phyloP scores from a whole-genome alignment of 2,329 filamentous ascomycete genomes.

The Monosporascus sp. region DNA sequence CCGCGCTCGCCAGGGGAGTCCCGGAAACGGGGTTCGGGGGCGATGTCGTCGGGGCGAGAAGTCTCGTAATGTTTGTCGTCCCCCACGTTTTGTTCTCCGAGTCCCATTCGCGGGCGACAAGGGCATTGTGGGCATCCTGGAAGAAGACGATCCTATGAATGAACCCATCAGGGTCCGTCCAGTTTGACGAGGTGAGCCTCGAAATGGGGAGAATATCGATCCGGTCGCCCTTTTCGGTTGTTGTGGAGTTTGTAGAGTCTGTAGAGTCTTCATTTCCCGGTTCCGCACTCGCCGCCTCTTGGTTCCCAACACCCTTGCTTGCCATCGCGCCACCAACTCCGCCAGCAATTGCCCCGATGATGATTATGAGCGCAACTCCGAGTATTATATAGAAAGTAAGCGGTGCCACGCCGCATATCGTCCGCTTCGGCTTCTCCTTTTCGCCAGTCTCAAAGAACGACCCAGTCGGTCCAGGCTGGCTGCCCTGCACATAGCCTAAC shows the following conservation, averaged over 20 bases:
- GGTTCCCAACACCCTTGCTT: constrained; percentile 2
- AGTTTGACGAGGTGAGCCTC: constrained; percentile 16
- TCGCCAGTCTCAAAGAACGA: neutral
- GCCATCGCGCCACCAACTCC: constrained; percentile 12
- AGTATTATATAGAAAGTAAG: constrained; percentile 16
- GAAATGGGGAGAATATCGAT: constrained; percentile 9
- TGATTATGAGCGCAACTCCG: constrained; percentile 3
- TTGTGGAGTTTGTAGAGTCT: neutral
- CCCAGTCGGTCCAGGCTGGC: neutral
- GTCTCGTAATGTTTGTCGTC: constrained; percentile 19
- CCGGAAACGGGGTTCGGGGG: constrained; percentile 14
- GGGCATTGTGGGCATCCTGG: constrained; percentile 16
- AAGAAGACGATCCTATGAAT: constrained; percentile 16
- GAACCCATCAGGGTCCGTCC: constrained; percentile 12
- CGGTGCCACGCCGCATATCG: constrained; percentile 14
- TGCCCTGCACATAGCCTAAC: constrained; percentile 1
- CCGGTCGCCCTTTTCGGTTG: too few relatives aligned
- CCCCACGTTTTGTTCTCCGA: constrained; percentile 17
- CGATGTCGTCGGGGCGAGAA: constrained; percentile 13
- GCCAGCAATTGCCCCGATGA: constrained; percentile 7
- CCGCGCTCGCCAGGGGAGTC: constrained; percentile 19
- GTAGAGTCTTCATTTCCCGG: constrained; percentile 3
- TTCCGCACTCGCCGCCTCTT: neutral
- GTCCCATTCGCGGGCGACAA: constrained; percentile 16
- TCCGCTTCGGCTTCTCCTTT: constrained; percentile 8